A percentile compares a stretch with the other conserved stretches of the same genome.
phyloP scores from a whole-genome alignment of 257 asterid species.

The Primulina eburnea region DNA sequence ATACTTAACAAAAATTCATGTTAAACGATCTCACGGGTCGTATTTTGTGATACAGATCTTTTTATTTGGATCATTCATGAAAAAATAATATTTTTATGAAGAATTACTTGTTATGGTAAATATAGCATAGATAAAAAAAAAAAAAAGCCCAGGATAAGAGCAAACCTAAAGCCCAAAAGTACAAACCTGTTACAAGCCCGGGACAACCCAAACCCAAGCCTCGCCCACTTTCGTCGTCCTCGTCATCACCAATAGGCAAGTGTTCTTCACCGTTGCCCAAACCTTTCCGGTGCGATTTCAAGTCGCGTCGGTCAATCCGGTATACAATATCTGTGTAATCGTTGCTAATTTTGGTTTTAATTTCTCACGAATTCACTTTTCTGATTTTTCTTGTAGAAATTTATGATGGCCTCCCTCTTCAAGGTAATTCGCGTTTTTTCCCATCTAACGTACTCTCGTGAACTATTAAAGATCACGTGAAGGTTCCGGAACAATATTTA shows the following conservation, averaged over 20 bases:
- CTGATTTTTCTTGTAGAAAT: conserved; percentile 22
- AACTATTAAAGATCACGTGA: neutral
- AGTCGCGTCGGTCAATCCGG: neutral
- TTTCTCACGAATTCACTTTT: conserved; percentile 14
- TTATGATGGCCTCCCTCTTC: conserved; percentile 55
- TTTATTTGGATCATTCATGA: no score
- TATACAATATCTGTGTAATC: neutral
- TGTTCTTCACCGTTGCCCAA: neutral
- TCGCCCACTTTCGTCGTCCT: neutral
- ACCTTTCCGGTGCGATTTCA: neutral
- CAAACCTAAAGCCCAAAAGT: neutral
- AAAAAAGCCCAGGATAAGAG: neutral
- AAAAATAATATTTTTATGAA: no score
- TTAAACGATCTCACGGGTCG: no score
- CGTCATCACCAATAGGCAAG: neutral
- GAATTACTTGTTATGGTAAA: no score
- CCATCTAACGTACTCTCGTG: neutral
- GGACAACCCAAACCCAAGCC: neutral
- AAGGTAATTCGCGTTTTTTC: conserved; percentile 35
- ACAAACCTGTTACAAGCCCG: neutral
- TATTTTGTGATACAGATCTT: no score
- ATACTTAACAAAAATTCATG: no score
- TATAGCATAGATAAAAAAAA: no score
- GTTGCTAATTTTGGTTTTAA: neutral
- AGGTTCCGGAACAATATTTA: neutral